These are phyloP conservation scores for Cubamyces sp. DNA, from an alignment of 768 basidiomycete species.

Conservation along the genomic window DNA sequence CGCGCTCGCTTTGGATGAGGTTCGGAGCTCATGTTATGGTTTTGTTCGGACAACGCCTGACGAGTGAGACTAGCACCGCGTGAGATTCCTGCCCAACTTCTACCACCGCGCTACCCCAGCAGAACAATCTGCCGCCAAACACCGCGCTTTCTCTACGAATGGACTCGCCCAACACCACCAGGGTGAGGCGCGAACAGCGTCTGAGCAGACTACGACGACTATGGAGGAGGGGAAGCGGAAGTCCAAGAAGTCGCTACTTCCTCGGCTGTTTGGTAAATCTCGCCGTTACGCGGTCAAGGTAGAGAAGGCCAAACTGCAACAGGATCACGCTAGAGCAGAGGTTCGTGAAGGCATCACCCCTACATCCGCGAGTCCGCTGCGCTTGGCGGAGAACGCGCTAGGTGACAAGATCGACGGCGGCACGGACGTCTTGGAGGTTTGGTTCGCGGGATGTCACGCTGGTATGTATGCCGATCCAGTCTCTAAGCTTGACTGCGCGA, in stretches of 20 bases:
- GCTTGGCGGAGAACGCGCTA: conserved; percentile 3
- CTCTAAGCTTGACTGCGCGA: not conserved
- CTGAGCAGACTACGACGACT: too few relatives aligned
- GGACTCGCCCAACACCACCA: too few relatives aligned
- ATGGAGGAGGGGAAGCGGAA: not conserved
- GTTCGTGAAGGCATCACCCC: not conserved
- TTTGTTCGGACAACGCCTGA: not conserved
- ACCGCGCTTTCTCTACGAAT: not conserved
- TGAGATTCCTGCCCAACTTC: conserved; percentile 64
- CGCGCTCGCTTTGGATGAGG: conserved; percentile 79
- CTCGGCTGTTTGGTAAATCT: not conserved
- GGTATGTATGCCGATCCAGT: conserved; percentile 42
- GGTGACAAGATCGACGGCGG: conserved; percentile 4
- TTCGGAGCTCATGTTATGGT: conserved; percentile 33
- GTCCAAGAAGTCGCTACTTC: not conserved
- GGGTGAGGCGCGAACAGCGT: not conserved
- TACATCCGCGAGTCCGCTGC: not conserved
- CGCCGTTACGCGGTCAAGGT: not conserved
- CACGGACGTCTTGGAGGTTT: conserved; percentile 75
- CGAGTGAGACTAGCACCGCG: conserved; percentile 51
- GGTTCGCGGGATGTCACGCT: conserved; percentile 76
- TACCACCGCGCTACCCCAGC: conserved; percentile 54
- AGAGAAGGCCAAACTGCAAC: conserved; percentile 7
- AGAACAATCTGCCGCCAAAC: conserved; percentile 1
- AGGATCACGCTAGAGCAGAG: not conserved